Conservation (phyloP, 306 rosid species). For the Prunus mira region DNA sequence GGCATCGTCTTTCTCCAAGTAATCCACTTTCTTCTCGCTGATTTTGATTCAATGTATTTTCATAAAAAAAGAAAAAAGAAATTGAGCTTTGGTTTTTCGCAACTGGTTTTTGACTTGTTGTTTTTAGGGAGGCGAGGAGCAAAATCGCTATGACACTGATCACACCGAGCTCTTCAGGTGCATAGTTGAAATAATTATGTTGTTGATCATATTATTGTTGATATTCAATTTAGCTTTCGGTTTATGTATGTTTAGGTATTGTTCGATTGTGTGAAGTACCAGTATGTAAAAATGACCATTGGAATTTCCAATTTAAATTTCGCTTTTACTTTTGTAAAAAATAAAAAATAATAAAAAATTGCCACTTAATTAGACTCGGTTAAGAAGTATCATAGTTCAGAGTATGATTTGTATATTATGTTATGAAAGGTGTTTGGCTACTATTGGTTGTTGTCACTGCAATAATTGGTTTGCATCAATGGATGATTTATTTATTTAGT, state of each 20-base stretch:
- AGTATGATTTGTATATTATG: not conserved
- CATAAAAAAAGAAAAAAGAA: too few species aligned
- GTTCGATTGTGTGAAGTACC: not conserved
- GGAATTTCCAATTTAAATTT: not conserved
- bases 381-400: not conserved
- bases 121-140: conserved; percentile 76
- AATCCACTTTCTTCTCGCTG: not conserved
- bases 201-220: not conserved
- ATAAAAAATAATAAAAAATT: not conserved
- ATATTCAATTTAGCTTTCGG: not conserved
- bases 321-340: too few species aligned
- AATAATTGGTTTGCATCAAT: too few species aligned
- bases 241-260: not conserved
- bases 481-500: not conserved
- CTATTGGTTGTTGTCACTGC: too few species aligned
- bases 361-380: not conserved
- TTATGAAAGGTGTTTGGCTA: not conserved
- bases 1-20: conserved; percentile 83
- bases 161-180: conserved; percentile 89
- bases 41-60: not conserved
- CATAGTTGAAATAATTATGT: not conserved
- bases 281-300: not conserved
- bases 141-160: conserved; percentile 84
- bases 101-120: not conserved
- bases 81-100: not conserved